Percentiles rank a stretch among this genome's conserved stretches.
Evolutionary conservation across 352 stramenopile genomes (phyloP).

Genomic region (Phytopythium aichiense): DNA sequence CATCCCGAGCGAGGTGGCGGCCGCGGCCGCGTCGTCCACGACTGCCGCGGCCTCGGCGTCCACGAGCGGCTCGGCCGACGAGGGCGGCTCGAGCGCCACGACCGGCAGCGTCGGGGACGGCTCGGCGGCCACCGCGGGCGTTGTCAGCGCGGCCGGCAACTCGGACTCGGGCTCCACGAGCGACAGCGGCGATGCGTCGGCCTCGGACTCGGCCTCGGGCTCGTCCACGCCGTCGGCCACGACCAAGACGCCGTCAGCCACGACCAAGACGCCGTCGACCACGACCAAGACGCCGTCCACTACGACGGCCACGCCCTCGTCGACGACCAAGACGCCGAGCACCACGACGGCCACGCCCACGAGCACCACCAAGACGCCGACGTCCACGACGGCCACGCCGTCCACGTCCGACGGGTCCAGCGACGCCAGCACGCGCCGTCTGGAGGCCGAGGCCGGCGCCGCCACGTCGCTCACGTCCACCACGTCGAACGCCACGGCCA

Average conservation of each 20-base stretch:
- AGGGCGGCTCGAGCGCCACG: constrained; percentile 3
- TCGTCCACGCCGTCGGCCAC: constrained; percentile 16
- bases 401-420: constrained; percentile 11
- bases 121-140: constrained; percentile 2
- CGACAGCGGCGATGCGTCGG: constrained; percentile 6
- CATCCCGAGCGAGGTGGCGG: constrained; percentile 28
- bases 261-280: constrained; percentile 16
- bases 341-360: background rate
- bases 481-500: background rate
- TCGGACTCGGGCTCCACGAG: constrained; percentile 4
- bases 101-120: constrained; percentile 4
- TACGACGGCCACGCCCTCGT: constrained; percentile 8
- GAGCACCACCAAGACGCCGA: constrained; percentile 1
- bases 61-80: constrained; percentile 12
- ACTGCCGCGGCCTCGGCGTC: constrained; percentile 10
- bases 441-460: constrained; percentile 17
- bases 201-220: constrained; percentile 5
- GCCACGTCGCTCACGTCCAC: constrained; percentile 5
- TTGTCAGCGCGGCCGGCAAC: background rate
- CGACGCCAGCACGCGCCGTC: constrained; percentile 7
- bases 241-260: constrained; percentile 18
- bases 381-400: constrained; percentile 13
- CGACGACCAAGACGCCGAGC: constrained; percentile 21
- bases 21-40: constrained; percentile 8
- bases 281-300: constrained; percentile 23